Evolutionary conservation across 257 asterid species (phyloP), one percentile per base, ranked within the genome.

Genomic region (Echium plantagineum): DNA sequence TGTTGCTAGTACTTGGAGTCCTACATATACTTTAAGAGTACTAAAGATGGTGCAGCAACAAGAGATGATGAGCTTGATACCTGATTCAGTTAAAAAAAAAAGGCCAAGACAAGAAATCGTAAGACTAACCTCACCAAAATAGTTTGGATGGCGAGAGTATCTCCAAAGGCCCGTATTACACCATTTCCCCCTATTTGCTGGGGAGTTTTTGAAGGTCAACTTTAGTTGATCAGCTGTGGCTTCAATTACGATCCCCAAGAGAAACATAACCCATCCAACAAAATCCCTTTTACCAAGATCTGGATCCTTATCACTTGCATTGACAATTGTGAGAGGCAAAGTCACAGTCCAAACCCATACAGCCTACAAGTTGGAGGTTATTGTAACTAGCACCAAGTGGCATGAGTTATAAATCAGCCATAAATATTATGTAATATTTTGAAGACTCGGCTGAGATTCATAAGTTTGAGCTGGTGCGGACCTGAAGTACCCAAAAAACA

Each of bases 271-370:
- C 97, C 97, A 89, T 58, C 96, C 98, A 53, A 86, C 76, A 48
- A 86, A 61, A 66, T 93, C 98, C 60, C 12, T 71, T 68, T 89
- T 83, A 42, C 71, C 69, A 77, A 93, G 26, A 17, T 89, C 76
- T 60, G 97, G 97, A 49, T 83, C 66, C 51, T 75, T 75, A 35
- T 74, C 72, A 55, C 87, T 86, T 63, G 96, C 89, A 70, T 89
- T 93, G 57, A 89, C 95, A 74, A 93, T 57, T 61, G 98, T 93
- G 70, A 93, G 80, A 0, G 98, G 97, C 66, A 89, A 83, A 73
- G 95, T 93, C 79, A 89, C 98, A 58, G 91, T 84, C 98, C 98
- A 93, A 38, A 93, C 98, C 98, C 98, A 93, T 26, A 93, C 80
- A 49, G 98, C 95, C 96, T 91, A 81, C 66, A 21, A 59, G 48